Evolutionary conservation across 768 basidiomycete species (phyloP).

Genomic region (Gloeophyllum trabeum): DNA sequence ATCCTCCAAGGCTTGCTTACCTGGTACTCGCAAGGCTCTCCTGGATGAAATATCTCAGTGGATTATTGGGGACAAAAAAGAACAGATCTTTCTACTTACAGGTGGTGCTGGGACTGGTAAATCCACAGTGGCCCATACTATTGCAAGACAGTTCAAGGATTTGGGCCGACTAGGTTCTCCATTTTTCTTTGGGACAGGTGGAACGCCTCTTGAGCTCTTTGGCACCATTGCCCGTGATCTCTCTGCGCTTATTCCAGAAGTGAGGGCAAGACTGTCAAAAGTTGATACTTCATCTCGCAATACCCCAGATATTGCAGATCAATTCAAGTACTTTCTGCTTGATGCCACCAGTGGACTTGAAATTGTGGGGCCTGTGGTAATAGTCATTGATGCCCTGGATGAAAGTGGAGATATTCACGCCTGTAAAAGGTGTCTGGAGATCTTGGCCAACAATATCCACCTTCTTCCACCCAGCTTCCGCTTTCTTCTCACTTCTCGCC

Average conservation of each 20-base stretch:
- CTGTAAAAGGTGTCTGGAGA: constrained; percentile 10
- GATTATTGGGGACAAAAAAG: not conserved
- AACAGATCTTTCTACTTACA: constrained; percentile 3
- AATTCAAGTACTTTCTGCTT: constrained; percentile 2
- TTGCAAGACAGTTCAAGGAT: constrained; percentile 1
- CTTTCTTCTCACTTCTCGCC: constrained; percentile 21
- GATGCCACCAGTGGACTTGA: not conserved
- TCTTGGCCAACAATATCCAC: constrained; percentile 9
- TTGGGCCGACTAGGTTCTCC: constrained; percentile 6
- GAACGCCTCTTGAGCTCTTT: constrained; percentile 1
- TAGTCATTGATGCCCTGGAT: constrained; percentile 8
- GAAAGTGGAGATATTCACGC: constrained; percentile 9
- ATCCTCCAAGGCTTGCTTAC: constrained; percentile 2
- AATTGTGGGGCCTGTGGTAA: not conserved
- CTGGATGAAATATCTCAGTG: constrained; percentile 4
- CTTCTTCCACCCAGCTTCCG: constrained; percentile 18
- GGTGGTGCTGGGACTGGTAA: constrained; percentile 9
- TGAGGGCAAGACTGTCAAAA: not conserved
- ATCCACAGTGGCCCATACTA: constrained; percentile 8
- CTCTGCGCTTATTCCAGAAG: not conserved
- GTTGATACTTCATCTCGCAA: not conserved
- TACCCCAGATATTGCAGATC: not conserved
- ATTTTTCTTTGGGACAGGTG: constrained; percentile 6
- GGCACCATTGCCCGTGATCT: constrained; percentile 7
- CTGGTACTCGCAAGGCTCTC: constrained; percentile 3